Evolutionary conservation across 768 basidiomycete species (phyloP), one percentile per base, ranked within the genome.

Genomic region (Exsudoporus frostii): DNA sequence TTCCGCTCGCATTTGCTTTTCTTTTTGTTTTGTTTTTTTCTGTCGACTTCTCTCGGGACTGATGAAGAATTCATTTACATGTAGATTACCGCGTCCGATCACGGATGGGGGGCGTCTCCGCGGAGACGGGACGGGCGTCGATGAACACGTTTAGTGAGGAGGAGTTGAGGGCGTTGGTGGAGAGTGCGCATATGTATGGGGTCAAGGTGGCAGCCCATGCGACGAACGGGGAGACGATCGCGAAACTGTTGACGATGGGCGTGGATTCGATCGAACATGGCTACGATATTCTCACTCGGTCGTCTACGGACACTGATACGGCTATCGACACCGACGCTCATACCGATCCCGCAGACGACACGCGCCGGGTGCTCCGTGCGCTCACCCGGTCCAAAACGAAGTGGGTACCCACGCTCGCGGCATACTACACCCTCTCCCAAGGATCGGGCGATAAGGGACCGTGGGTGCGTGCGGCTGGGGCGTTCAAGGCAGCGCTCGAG

Each of bases 211-310:
- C 82, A 3, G 81, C 79, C 0, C 85, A 86, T 62, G 75, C 80
- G 14, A 71, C 71, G 0, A 53, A 68, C 11, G 59, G 62, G 30
- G 51, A 58, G 9, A 70, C 69, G 30, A 71, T 80, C 5, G 63
- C 73, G 17, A 61, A 63, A 6, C 63, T 78, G 9, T 33, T 55
- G 51, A 20, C 19, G 19, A 20, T 63, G 27, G 60, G 62, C 32
- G 71, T 81, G 46, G 78, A 86, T 60, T 79, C 75, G 24, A 72
- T 88, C 53, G 84, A 87, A 60, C 86, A 86, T 62, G 84, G 79
- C 2, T 66, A 58, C 41, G 58, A 67, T 48, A 62, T 71, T 38
- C 48, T 50, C 48, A 37, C 34, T 3, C 9, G 5, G 40, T 22
- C 22, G 17, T 24, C 50, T 7, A n/a, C n/a, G 25, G 55, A 51